Conservation (phyloP, 805 yeast genomes). For the Candida corydali region DNA sequence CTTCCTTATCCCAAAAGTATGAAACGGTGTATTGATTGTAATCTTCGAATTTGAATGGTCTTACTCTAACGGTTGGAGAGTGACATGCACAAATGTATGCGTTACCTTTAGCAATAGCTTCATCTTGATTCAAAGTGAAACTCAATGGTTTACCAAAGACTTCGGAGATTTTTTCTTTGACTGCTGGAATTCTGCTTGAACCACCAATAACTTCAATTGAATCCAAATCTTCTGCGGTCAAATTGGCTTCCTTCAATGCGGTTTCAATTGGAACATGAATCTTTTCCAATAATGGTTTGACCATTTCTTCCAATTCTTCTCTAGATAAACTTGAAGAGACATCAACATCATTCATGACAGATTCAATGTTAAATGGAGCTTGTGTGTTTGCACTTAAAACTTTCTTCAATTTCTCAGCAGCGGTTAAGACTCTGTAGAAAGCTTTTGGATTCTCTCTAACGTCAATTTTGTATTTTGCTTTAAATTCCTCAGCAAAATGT, state of each 20-base stretch:
- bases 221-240: conserved; percentile 72
- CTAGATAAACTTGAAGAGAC: conserved; percentile 85
- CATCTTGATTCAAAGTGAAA: conserved; percentile 97
- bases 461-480: conserved; percentile 88
- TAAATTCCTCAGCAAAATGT: conserved; percentile 91
- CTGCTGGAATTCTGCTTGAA: conserved; percentile 92
- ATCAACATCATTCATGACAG: conserved; percentile 96
- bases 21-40: conserved; percentile 88
- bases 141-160: conserved; percentile 83
- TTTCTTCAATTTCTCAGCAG: conserved; percentile 92
- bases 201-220: conserved; percentile 97
- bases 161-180: conserved; percentile 76
- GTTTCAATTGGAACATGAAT: conserved; percentile 71
- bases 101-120: conserved; percentile 98
- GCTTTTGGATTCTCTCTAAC: conserved; percentile 91
- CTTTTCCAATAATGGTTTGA: conserved; percentile 75
- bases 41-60: conserved; percentile 98
- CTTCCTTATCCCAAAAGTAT: conserved; percentile 91
- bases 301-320: conserved; percentile 88
- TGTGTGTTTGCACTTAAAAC: conserved; percentile 91
- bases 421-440: conserved; percentile 83
- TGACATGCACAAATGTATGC: conserved; percentile 98
- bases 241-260: conserved; percentile 78
- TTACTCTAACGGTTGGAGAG: conserved; percentile 97
- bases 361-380: conserved; percentile 94